These are phyloP conservation scores for Vigna radiata DNA, from an alignment of 306 rosid genomes.

Conservation along the genomic window DNA sequence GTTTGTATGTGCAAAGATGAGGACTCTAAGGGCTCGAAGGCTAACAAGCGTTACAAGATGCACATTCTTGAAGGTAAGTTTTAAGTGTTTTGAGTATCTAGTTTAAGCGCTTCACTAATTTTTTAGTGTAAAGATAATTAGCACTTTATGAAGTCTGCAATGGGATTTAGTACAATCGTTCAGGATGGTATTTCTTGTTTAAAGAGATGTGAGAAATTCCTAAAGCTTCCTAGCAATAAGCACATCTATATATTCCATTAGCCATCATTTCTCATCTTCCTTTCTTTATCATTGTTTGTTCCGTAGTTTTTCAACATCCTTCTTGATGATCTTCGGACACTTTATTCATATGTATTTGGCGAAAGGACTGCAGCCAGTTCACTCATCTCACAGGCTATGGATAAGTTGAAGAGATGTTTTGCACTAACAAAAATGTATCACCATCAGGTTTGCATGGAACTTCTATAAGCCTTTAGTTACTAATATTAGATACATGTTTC, in stretches of 20 bases:
- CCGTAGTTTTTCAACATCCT: conserved; percentile 57
- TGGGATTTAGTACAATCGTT: conserved; percentile 14
- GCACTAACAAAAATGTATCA: conserved; percentile 63
- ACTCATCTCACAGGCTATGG: conserved; percentile 56
- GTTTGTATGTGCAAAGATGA: conserved; percentile 51
- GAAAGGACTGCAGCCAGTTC: conserved; percentile 46
- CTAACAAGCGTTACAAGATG: conserved; percentile 57
- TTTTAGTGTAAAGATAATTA: conserved; percentile 24
- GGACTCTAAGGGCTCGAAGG: conserved; percentile 59
- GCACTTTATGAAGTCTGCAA: conserved; percentile 1
- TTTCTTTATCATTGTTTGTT: conserved; percentile 41
- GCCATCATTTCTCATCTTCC: conserved; percentile 22
- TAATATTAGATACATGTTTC: conserved; percentile 1
- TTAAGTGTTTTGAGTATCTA: conserved; percentile 28
- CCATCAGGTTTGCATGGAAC: conserved; percentile 69
- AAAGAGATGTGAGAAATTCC: conserved; percentile 20
- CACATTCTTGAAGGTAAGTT: conserved; percentile 71
- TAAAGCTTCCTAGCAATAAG: conserved; percentile 25
- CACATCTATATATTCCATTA: conserved; percentile 5
- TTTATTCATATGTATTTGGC: conserved; percentile 51
- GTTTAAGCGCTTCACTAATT: conserved; percentile 28
- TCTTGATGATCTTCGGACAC: conserved; percentile 51
- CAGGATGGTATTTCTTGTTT: conserved; percentile 11
- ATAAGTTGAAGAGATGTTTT: conserved; percentile 58
- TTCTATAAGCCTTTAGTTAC: conserved; percentile 11